Evolutionary conservation across 139 green algal species (phyloP).

Genomic region (Chlamydomonas eustigma): DNA sequence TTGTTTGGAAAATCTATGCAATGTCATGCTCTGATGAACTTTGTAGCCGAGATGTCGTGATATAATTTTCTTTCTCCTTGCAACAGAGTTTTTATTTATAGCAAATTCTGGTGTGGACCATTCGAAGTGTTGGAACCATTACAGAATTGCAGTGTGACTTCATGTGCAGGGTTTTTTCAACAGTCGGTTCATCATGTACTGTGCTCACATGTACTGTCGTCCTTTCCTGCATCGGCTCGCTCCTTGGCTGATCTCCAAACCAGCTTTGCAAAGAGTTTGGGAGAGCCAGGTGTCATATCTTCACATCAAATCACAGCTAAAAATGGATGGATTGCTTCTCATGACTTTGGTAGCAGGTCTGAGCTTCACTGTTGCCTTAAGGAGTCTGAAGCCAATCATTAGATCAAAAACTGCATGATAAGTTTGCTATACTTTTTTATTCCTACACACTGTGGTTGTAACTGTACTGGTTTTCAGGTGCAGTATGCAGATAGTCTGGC

Average conservation of each 20-base stretch:
- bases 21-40: neutral
- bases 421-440: too few species aligned
- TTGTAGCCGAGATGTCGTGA: neutral
- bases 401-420: too few species aligned
- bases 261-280: neutral
- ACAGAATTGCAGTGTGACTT: neutral
- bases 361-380: too few species aligned
- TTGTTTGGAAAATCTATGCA: neutral
- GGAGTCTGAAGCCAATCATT: too few species aligned
- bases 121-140: too few species aligned
- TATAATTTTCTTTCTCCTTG: neutral
- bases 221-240: neutral
- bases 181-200: neutral
- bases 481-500: too few species aligned
- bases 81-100: neutral
- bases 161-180: slow-evolving; percentile 1
- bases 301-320: too few species aligned
- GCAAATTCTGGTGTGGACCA: neutral
- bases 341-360: too few species aligned
- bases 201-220: slow-evolving; percentile 9
- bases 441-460: too few species aligned
- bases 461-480: too few species aligned
- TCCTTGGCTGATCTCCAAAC: neutral
- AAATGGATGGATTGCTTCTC: too few species aligned
- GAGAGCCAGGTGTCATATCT: too few species aligned